These are phyloP conservation scores for Phaeolepiota aurea DNA, from an alignment of 768 basidiomycete genomes.

Conservation along the genomic window DNA sequence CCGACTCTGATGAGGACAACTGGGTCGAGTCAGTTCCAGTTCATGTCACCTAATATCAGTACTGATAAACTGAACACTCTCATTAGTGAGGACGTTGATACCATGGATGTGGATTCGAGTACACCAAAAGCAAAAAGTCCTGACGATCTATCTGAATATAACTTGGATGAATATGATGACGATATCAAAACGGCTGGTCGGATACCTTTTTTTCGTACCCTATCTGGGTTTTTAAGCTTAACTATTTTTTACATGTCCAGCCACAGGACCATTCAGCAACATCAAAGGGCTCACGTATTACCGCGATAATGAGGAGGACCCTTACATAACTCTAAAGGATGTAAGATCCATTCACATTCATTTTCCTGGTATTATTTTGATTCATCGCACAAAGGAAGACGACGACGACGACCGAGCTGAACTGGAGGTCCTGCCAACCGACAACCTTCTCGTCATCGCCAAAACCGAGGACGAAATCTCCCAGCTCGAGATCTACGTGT, in stretches of 20 bases:
- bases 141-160: slow-evolving; percentile 80
- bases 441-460: slow-evolving; percentile 87
- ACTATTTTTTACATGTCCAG: slow-evolving; percentile 24
- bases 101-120: slow-evolving; percentile 55
- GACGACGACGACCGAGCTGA: slow-evolving; percentile 83
- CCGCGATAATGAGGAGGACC: slow-evolving; percentile 87
- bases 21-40: slow-evolving; percentile 82
- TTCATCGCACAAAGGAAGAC: slow-evolving; percentile 39
- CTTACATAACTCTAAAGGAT: slow-evolving; percentile 93
- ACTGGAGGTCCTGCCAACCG: slow-evolving; percentile 80
- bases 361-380: slow-evolving; percentile 9
- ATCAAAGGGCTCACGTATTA: slow-evolving; percentile 94
- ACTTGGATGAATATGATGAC: slow-evolving; percentile 88
- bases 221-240: neutral
- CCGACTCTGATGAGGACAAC: slow-evolving; percentile 39
- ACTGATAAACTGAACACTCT: slow-evolving; percentile 10
- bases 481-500: slow-evolving; percentile 92
- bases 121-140: slow-evolving; percentile 21
- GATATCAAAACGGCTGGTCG: slow-evolving; percentile 40
- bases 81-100: slow-evolving; percentile 31
- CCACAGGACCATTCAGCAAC: slow-evolving; percentile 80
- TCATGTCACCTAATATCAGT: slow-evolving; percentile 5
- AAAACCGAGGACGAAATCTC: slow-evolving; percentile 97
- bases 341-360: slow-evolving; percentile 30
- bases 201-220: slow-evolving; percentile 6